Conservation (phyloP, 2,329 filamentous ascomycete genomes). For the Trichoderma asperellum region DNA sequence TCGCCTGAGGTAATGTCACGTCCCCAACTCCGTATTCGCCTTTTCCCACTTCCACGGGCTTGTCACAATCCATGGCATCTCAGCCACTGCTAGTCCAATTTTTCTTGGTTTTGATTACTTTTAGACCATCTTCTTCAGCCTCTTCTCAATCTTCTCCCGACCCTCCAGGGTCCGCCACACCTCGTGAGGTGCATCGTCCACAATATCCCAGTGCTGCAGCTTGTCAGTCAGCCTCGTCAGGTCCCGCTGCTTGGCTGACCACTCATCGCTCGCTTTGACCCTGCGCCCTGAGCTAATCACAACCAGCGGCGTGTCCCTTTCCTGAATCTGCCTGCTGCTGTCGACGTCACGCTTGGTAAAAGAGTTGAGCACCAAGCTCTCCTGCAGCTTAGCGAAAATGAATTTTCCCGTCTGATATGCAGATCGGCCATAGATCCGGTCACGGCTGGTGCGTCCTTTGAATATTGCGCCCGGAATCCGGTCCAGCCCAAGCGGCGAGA, state of each 20-base stretch:
- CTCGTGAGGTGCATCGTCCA: conserved; percentile 80
- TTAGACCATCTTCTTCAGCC: conserved; percentile 69
- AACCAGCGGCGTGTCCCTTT: conserved; percentile 72
- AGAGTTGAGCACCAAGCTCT: conserved; percentile 83
- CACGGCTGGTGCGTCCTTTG: conserved; percentile 75
- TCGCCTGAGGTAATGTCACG: background rate
- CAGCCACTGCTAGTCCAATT: background rate
- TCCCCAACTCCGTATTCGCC: conserved; percentile 20
- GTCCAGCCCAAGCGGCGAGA: conserved; percentile 86
- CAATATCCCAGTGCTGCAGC: conserved; percentile 81
- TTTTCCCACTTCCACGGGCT: background rate
- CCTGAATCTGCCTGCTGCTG: conserved; percentile 79
- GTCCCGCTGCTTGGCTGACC: conserved; percentile 85
- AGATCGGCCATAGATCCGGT: conserved; percentile 81
- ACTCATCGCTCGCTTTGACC: conserved; percentile 67
- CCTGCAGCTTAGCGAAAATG: conserved; percentile 90
- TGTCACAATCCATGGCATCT: background rate
- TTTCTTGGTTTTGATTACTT: conserved; percentile 33
- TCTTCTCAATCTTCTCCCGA: conserved; percentile 74
- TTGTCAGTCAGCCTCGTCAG: conserved; percentile 79
- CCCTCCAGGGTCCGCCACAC: conserved; percentile 81
- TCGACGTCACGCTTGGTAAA: conserved; percentile 82
- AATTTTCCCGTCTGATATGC: conserved; percentile 80
- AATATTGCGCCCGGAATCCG: conserved; percentile 80
- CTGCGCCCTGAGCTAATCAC: conserved; percentile 81